Percentiles rank a stretch among this genome's conserved stretches.
Evolutionary conservation across 768 basidiomycete genomes (phyloP).

Genomic region (Aureoboletus auriporus): DNA sequence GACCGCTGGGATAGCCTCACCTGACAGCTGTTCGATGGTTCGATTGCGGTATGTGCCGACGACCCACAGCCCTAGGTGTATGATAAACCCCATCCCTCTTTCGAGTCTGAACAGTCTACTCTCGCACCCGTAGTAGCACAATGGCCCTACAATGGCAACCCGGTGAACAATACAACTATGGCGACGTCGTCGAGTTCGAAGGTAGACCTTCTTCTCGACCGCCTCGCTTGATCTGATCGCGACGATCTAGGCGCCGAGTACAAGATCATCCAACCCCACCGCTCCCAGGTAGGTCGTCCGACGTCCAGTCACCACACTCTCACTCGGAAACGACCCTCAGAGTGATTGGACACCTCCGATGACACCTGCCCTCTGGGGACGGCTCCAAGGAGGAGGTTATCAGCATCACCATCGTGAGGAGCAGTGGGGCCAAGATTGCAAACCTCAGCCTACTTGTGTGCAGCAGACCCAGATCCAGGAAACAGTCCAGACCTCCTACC

Average conservation of each 20-base stretch:
- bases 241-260: slow-evolving; percentile 42
- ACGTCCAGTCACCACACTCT: background rate
- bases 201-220: slow-evolving; percentile 32
- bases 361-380: slow-evolving; percentile 69
- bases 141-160: slow-evolving; percentile 59
- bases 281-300: slow-evolving; percentile 50
- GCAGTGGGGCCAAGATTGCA: slow-evolving; percentile 17
- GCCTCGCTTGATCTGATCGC: slow-evolving; percentile 6
- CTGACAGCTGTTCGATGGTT: background rate
- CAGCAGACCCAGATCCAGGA: slow-evolving; percentile 30
- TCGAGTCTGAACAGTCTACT: background rate
- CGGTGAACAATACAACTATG: slow-evolving; percentile 53
- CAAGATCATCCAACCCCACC: slow-evolving; percentile 70
- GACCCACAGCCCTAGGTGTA: slow-evolving; percentile 10
- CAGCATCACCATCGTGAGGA: slow-evolving; percentile 14
- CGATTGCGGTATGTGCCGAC: background rate
- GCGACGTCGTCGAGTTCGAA: slow-evolving; percentile 52
- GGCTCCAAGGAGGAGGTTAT: slow-evolving; percentile 36
- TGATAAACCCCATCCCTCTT: slow-evolving; percentile 6
- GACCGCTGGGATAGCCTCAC: background rate
- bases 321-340: slow-evolving; percentile 29
- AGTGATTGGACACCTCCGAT: slow-evolving; percentile 61
- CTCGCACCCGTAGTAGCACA: background rate
- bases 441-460: slow-evolving; percentile 6
- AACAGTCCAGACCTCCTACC: slow-evolving; percentile 14